Conservation (phyloP, 768 basidiomycete genomes). For the Suillus discolor region DNA sequence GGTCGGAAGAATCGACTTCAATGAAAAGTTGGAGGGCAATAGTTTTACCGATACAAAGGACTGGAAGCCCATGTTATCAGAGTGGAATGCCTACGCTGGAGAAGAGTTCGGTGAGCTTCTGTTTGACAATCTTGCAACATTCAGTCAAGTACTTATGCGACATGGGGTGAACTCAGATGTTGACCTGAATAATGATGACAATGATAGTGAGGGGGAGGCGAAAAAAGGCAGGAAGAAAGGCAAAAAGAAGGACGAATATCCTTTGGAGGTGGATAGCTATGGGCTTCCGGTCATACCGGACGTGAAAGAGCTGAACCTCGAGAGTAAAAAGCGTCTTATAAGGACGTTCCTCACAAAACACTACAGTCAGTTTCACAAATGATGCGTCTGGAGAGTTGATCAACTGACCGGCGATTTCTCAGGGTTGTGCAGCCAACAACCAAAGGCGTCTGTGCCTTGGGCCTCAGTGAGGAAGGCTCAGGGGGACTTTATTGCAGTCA, state of each 20-base stretch:
- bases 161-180: background rate
- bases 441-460: background rate
- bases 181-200: background rate
- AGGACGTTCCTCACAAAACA: background rate
- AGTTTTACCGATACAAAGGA: background rate
- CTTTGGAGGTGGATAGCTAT: background rate
- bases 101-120: background rate
- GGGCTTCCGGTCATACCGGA: background rate
- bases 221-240: background rate
- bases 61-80: constrained; percentile 1
- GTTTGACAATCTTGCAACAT: background rate
- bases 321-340: no score
- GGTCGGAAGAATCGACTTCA: background rate
- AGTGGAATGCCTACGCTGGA: background rate
- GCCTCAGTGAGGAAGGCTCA: background rate
- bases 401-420: background rate
- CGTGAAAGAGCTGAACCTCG: no score
- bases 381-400: background rate
- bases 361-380: background rate
- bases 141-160: background rate
- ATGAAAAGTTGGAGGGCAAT: background rate
- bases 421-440: background rate
- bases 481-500: background rate
- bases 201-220: background rate
- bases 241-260: background rate